Base-by-base conservation (phyloP, 805 yeast genomes). In the Sugiyamaella boreocaroliniensis region DNA sequence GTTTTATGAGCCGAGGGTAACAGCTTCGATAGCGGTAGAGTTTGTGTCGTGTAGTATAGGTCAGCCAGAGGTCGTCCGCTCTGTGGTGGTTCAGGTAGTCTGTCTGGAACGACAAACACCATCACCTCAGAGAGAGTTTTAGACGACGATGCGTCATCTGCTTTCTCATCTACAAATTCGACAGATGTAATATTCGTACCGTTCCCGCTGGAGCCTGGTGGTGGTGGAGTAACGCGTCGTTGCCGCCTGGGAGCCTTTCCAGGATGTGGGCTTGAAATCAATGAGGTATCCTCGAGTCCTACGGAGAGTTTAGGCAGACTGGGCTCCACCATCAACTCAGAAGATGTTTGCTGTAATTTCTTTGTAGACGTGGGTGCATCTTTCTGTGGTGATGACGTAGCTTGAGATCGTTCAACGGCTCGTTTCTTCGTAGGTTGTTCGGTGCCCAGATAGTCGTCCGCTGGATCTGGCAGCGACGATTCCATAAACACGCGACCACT, bases 1-100 rank as follows among this genome's bases (percentile, higher is more conserved):
- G 86, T 83, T 64, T 93, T 93, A 63, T 90, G 96, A 3, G 96
- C 82, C 32, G 89, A 78, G 0, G 95, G 89, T 29, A 93, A 71
- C 18, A 92, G 72, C 60, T 86, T 88, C 6, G 86, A 82, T 45
- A 90, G 69, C 0, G 97, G 98, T 44, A 89, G 72, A 0, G 96
- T 85, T 64, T 92, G 97, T 1, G 96, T 86, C 50, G 87, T 77
- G 62, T 89, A 89, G 63, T 86, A 87, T 29, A 92, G 70, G 62
- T 93, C 97, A 0, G 96, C 87, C 55, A 92, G 72, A 0, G 97
- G 61, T 15, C 60, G 55, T 29, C 63, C 45, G 16, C 58, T 56
- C 29, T 61, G 61, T 14, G 62, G 76, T 8, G 68, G 68, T 22
- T 64, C 68, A 1, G 73, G 73, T 2, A 70, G 59, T 14, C 63